A percentile compares a stretch with the other conserved stretches of the same genome.
Evolutionary conservation across 23 red algal genomes (phyloP).

Genomic region (Chondrus crispus): DNA sequence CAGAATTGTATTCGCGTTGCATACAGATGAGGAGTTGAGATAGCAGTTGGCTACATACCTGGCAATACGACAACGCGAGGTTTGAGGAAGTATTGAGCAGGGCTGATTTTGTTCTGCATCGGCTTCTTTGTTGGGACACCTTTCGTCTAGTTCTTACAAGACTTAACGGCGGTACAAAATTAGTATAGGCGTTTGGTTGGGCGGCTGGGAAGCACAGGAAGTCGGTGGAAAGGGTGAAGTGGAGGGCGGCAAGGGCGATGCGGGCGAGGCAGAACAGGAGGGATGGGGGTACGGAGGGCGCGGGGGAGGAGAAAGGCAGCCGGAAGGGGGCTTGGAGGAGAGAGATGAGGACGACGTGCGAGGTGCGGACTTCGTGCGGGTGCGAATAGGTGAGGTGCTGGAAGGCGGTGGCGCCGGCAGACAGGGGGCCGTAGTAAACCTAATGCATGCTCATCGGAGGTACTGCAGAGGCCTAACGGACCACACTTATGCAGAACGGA

Average conservation of each 20-base stretch:
- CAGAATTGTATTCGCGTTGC: neutral
- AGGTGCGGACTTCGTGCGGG: neutral
- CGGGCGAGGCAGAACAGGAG: conserved; percentile 5
- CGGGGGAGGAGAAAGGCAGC: neutral
- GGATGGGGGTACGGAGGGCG: neutral
- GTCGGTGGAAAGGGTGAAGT: conserved; percentile 1
- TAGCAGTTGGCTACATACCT: neutral
- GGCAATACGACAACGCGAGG: conserved; percentile 20
- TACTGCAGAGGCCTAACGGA: no score
- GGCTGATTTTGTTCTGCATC: no score
- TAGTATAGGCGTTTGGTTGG: neutral
- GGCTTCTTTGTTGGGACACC: no score
- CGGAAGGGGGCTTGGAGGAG: conserved; percentile 32
- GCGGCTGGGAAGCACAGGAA: neutral
- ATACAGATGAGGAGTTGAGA: neutral
- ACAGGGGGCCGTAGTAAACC: no score
- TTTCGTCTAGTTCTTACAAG: no score
- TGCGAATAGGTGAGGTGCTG: neutral
- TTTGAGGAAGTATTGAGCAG: no score
- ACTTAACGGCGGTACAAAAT: no score
- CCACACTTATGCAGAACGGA: no score
- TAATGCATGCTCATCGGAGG: no score
- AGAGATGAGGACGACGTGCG: neutral
- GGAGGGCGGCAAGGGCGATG: neutral
- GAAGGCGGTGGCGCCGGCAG: conserved; percentile 17